Evolutionary conservation across 805 yeast species (phyloP).

Genomic region (Lachancea sp.): DNA sequence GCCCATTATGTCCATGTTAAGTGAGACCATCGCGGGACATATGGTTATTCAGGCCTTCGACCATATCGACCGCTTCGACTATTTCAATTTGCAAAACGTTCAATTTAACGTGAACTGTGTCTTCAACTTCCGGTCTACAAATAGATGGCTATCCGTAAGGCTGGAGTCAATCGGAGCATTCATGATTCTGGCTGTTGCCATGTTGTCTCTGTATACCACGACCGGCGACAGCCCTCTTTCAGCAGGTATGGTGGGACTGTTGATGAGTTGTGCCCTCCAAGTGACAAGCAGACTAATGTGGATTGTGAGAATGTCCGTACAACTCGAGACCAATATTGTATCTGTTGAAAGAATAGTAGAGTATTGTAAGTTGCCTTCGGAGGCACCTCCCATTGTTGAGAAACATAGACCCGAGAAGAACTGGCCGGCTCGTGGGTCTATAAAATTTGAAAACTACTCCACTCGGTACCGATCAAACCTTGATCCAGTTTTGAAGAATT

Average conservation of each 20-base stretch:
- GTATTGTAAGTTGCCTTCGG: constrained; percentile 44
- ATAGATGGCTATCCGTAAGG: constrained; percentile 62
- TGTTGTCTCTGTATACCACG: constrained; percentile 39
- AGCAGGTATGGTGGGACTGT: constrained; percentile 57
- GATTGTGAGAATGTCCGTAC: constrained; percentile 56
- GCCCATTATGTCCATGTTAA: constrained; percentile 77
- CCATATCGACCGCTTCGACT: constrained; percentile 58
- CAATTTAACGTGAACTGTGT: constrained; percentile 44
- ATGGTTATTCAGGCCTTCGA: constrained; percentile 72
- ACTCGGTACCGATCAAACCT: constrained; percentile 53
- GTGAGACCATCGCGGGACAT: constrained; percentile 73
- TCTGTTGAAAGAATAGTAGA: constrained; percentile 65
- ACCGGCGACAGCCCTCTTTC: constrained; percentile 39
- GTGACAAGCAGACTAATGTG: constrained; percentile 48
- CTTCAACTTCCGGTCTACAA: constrained; percentile 46
- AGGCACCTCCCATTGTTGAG: constrained; percentile 42
- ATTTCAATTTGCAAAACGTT: constrained; percentile 44
- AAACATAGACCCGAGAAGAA: constrained; percentile 37
- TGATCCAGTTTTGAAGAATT: constrained; percentile 50
- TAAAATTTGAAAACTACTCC: constrained; percentile 46
- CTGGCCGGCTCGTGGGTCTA: constrained; percentile 53
- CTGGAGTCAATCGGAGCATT: constrained; percentile 55
- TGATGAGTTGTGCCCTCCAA: constrained; percentile 57
- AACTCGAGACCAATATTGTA: constrained; percentile 56
- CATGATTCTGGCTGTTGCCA: constrained; percentile 46